These are phyloP conservation scores for Haematococcus lacustris DNA, from an alignment of 139 green algal genomes.

Conservation along the genomic window DNA sequence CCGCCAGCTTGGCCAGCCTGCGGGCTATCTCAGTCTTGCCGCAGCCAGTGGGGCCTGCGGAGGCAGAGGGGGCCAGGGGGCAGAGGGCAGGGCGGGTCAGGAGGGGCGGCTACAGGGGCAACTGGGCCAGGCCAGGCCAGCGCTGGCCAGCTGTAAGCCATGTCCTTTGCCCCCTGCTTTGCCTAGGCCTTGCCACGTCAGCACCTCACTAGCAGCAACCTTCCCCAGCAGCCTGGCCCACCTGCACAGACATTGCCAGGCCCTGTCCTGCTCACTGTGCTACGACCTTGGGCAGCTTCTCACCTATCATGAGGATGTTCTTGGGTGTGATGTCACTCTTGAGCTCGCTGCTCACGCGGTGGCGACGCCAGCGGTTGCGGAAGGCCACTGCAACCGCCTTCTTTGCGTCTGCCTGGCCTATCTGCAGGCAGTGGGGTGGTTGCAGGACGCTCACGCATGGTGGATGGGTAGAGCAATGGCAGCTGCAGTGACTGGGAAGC, in stretches of 20 bases:
- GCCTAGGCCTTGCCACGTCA: neutral
- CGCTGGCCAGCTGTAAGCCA: neutral
- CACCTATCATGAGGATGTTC: conserved; percentile 56
- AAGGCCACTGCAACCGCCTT: conserved; percentile 88
- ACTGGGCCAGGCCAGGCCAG: neutral
- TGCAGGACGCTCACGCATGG: neutral
- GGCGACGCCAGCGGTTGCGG: conserved; percentile 85
- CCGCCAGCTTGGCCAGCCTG: conserved; percentile 81
- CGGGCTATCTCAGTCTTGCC: conserved; percentile 95
- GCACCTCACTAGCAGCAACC: conserved; percentile 55
- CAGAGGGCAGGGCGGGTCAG: no score
- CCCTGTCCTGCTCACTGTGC: conserved; percentile 93
- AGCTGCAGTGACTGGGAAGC: neutral
- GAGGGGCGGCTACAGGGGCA: no score
- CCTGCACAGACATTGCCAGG: no score
- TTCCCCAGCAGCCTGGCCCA: conserved; percentile 88
- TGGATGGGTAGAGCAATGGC: neutral
- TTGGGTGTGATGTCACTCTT: conserved; percentile 91
- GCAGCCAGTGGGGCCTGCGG: conserved; percentile 74
- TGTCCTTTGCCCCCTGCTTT: neutral
- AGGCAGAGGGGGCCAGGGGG: no score
- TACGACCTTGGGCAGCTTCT: conserved; percentile 61
- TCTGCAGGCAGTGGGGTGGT: neutral
- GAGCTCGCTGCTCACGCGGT: conserved; percentile 50
- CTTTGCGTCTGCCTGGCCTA: conserved; percentile 70